Percentiles rank a stretch among this genome's conserved stretches.
Evolutionary conservation across 1,284 basidiomycete species (phyloP).

Genomic region (Ceratobasidium sp.): DNA sequence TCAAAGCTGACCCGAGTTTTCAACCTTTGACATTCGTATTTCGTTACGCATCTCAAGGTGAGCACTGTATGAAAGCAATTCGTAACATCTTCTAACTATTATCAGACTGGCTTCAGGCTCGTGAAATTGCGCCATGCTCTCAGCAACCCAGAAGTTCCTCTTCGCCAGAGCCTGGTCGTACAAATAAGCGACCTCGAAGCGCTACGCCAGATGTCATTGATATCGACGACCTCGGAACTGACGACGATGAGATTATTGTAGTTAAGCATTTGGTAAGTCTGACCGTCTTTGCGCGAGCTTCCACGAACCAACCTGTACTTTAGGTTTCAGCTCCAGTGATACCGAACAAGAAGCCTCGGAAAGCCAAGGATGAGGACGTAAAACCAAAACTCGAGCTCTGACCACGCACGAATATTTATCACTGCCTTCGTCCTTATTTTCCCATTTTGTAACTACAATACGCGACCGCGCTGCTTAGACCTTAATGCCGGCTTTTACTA

Average conservation of each 20-base stretch:
- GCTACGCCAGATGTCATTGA: background rate
- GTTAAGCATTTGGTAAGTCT: slow-evolving; percentile 5
- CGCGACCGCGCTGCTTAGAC: no score
- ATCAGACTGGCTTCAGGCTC: slow-evolving; percentile 17
- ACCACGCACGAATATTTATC: background rate
- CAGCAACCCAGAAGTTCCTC: background rate
- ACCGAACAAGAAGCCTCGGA: background rate
- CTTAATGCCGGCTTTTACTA: background rate
- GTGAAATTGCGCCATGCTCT: background rate
- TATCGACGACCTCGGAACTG: slow-evolving; percentile 5
- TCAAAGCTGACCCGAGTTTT: background rate
- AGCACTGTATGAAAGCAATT: background rate
- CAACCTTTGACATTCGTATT: background rate
- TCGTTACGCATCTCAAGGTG: slow-evolving; percentile 19
- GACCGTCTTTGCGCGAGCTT: no score
- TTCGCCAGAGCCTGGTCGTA: background rate
- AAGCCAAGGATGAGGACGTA: background rate
- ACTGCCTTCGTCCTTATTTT: background rate
- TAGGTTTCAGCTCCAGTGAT: background rate
- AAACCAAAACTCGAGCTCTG: background rate
- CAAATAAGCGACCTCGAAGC: background rate
- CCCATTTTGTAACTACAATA: background rate
- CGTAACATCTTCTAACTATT: no score
- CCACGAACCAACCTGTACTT: background rate
- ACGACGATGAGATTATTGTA: slow-evolving; percentile 3